phyloP scores from a whole-genome alignment of 768 basidiomycete species.

The Leccinellum luteum region DNA sequence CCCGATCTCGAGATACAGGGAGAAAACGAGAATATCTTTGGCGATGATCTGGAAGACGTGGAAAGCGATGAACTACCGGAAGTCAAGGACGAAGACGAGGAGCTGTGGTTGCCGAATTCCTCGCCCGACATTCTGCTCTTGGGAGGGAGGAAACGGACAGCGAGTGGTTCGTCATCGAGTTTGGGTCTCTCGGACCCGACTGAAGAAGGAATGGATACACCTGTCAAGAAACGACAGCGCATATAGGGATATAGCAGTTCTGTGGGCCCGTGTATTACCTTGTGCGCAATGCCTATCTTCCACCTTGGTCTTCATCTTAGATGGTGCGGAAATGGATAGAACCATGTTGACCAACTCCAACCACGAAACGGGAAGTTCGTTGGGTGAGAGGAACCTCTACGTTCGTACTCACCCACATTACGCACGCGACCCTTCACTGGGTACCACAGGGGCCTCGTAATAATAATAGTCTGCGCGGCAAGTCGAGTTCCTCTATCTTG shows the following conservation, averaged over 20 bases:
- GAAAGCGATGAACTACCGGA: conserved; percentile 4
- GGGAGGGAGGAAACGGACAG: conserved; percentile 22
- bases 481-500: too few relatives aligned
- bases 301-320: too few relatives aligned
- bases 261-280: conserved; percentile 4
- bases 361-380: too few relatives aligned
- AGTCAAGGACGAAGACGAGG: conserved; percentile 33
- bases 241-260: background rate
- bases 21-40: background rate
- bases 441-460: too few relatives aligned
- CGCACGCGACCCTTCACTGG: too few relatives aligned
- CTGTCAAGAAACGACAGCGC: conserved; percentile 27
- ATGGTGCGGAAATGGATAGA: too few relatives aligned
- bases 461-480: too few relatives aligned
- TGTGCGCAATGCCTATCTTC: background rate
- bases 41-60: background rate
- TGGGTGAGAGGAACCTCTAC: too few relatives aligned
- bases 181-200: conserved; percentile 16
- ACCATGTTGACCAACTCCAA: too few relatives aligned
- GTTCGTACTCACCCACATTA: too few relatives aligned
- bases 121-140: conserved; percentile 44
- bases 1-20: background rate
- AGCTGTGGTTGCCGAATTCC: conserved; percentile 39
- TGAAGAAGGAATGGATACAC: conserved; percentile 17
- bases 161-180: conserved; percentile 28